Base-by-base conservation (phyloP, 192 early-diverging fungal species). In the Coemansia guatemalensis region DNA sequence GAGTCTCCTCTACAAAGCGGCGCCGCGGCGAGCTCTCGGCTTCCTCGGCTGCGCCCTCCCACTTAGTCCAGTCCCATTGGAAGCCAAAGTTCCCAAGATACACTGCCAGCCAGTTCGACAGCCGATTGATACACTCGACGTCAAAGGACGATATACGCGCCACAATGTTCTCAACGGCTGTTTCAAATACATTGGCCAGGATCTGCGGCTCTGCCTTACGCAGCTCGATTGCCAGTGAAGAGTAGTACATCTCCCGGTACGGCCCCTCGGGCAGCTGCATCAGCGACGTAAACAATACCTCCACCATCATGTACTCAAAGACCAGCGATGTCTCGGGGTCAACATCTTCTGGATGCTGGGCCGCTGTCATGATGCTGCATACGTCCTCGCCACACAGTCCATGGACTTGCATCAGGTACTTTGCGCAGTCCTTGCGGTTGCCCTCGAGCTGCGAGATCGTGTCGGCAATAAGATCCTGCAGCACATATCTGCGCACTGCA, bases 61-160 rank as follows among this genome's bases (percentile, higher is more conserved):
- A 98, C 59, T 84, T 88, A 24, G 67, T 57, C 95, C 95, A 97
- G 64, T 90, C 87, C 94, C 94, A 97, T 25, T 85, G 81, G 75
- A 88, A 95, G 12, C 83, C 88, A 85, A 96, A 95, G 78, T 97
- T 97, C 71, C 93, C 95, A 52, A 99, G 75, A 75, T 96, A 95
- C 56, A 92, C 87, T 0, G 90, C 85, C 78, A 99, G 91, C 92
- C 92, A 96, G 64, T 90, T 89, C 58, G 86, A 85, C 48, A 97
- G 83, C 25, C 95, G 82, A 68, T 88, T 82, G 27, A 95, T 82
- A 68, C 88, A 89, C 74, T 95, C 95, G 30, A 91, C 86, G 71
- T 99, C 96, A 7, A 80, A 44, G 5, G 32, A 29, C 59, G 32
- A 20, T 14, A 69, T 56, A 14, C 74, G 66, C 24, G 57, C 65